Percentiles rank a stretch among this genome's conserved stretches.
These are phyloP conservation scores for Suillus spraguei DNA, from an alignment of 768 basidiomycete species.

Conservation along the genomic window DNA sequence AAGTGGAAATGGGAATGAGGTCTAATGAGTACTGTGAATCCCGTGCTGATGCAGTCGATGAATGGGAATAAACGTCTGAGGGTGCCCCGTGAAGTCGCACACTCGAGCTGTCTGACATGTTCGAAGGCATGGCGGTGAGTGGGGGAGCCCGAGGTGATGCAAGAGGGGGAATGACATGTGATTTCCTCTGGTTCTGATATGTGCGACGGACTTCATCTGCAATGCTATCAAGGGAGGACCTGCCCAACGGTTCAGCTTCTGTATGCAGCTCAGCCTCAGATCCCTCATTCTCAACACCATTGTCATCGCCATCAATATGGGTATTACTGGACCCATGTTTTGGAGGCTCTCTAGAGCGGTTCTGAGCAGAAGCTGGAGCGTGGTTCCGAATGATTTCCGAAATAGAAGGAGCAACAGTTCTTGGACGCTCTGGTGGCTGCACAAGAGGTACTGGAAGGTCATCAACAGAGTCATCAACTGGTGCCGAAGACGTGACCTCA, in stretches of 20 bases:
- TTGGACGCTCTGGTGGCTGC: slow-evolving; percentile 35
- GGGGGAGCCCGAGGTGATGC: slow-evolving; percentile 43
- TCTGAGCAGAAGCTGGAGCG: slow-evolving; percentile 59
- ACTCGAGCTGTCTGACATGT: slow-evolving; percentile 59
- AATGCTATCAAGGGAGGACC: slow-evolving; percentile 88
- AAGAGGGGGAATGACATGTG: slow-evolving; percentile 30
- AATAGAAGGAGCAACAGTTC: slow-evolving; percentile 74
- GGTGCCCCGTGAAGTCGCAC: slow-evolving; percentile 30
- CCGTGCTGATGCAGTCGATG: slow-evolving; percentile 36
- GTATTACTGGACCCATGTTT: slow-evolving; percentile 50
- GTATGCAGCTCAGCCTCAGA: slow-evolving; percentile 54
- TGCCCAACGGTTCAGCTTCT: slow-evolving; percentile 65
- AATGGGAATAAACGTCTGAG: slow-evolving; percentile 58
- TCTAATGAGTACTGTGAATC: slow-evolving; percentile 30
- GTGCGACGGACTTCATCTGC: slow-evolving; percentile 80
- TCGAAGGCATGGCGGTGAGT: slow-evolving; percentile 40
- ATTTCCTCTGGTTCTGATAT: slow-evolving; percentile 56
- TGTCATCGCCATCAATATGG: slow-evolving; percentile 48
- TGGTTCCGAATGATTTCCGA: slow-evolving; percentile 86
- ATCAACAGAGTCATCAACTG: slow-evolving; percentile 15
- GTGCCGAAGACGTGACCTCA: slow-evolving; percentile 20
- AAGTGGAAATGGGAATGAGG: slow-evolving; percentile 35
- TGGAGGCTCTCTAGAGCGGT: slow-evolving; percentile 49
- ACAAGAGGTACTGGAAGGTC: slow-evolving; percentile 16
- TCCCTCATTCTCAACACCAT: slow-evolving; percentile 55